Evolutionary conservation across 1,284 basidiomycete genomes (phyloP), one percentile per base, ranked within the genome.

Genomic region (Trichosporon faecale): DNA sequence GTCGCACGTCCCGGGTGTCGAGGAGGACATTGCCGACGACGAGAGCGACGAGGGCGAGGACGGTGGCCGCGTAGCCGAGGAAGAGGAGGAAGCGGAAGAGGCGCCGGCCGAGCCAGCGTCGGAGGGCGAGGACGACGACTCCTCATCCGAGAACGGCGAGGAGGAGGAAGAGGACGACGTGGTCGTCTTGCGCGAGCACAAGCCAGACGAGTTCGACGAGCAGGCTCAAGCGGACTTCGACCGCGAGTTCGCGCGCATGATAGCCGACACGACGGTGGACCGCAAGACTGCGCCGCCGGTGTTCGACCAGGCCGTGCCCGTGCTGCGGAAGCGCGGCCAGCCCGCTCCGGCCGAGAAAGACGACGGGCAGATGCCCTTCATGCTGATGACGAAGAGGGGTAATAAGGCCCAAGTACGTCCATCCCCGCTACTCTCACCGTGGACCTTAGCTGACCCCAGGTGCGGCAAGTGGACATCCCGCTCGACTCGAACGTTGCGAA

Each of bases 191-290:
- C 81, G 80, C 12, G 75, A 78, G n/a, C 66, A 69, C 33, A 81
- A 79, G 52, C 78, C 78, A 23, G 82, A 85, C 70, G 84, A 85
- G 71, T 76, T 80, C 40, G 84, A 85, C 49, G 90, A 92, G 75
- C 93, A 96, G 77, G 95, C 93, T 33, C 92, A 96, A 64, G 91
- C 90, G 6, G 96, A 96, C 60, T 98, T 99, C 78, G 93, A 90
- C 11, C 93, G 94, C 79, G 97, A 99, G 81, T 88, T 99, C 29
- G 94, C 96, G 1, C 96, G 93, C 84, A 91, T 99, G 86, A 90
- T 97, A 64, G 92, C 91, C 0, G 94, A 96, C 76, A 91, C 88
- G 7, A 91, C 92, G 52, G 87, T 89, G 11, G 89, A 95, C 77
- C 87, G 90, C n/a, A 93, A 91, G 82, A 90, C 91, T 0, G 91